These are phyloP conservation scores for Inonotus obliquus DNA, from an alignment of 1,284 basidiomycete genomes.

Conservation along the genomic window DNA sequence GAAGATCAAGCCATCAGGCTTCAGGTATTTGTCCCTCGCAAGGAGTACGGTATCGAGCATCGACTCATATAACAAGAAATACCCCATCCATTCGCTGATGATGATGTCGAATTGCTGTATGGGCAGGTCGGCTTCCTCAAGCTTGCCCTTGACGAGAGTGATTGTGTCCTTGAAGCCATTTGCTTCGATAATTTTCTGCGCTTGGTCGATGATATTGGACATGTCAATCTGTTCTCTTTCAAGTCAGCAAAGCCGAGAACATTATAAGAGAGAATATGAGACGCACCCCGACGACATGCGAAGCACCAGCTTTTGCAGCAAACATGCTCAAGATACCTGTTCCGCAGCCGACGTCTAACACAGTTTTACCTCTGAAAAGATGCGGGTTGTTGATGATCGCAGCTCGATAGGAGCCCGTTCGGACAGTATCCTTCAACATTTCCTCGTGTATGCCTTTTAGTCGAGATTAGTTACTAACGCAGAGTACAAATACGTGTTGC, in stretches of 20 bases:
- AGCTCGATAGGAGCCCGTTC: slow-evolving; percentile 92
- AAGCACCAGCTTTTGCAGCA: slow-evolving; percentile 95
- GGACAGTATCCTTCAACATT: slow-evolving; percentile 98
- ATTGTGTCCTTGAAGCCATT: slow-evolving; percentile 96
- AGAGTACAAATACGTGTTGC: not conserved
- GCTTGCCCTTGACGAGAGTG: slow-evolving; percentile 96
- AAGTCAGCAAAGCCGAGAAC: not conserved
- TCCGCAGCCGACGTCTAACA: slow-evolving; percentile 97
- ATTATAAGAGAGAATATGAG: not conserved
- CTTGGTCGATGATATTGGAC: slow-evolving; percentile 99
- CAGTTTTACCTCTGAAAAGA: slow-evolving; percentile 94
- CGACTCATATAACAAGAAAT: slow-evolving; percentile 95
- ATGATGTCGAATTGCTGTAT: slow-evolving; percentile 95
- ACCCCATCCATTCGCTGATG: slow-evolving; percentile 99
- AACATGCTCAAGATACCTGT: slow-evolving; percentile 99
- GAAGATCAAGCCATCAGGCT: slow-evolving; percentile 89
- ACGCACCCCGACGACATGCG: slow-evolving; percentile 89
- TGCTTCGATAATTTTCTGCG: slow-evolving; percentile 92
- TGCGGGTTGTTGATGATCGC: slow-evolving; percentile 95
- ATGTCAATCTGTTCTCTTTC: slow-evolving; percentile 82
- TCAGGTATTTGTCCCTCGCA: slow-evolving; percentile 95
- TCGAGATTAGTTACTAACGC: not conserved
- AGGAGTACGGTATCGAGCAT: slow-evolving; percentile 99
- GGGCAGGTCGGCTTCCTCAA: slow-evolving; percentile 87
- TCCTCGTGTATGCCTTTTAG: slow-evolving; percentile 90